Conservation (phyloP, 2,329 filamentous ascomycete species). For the Daldinia eschscholtzii region DNA sequence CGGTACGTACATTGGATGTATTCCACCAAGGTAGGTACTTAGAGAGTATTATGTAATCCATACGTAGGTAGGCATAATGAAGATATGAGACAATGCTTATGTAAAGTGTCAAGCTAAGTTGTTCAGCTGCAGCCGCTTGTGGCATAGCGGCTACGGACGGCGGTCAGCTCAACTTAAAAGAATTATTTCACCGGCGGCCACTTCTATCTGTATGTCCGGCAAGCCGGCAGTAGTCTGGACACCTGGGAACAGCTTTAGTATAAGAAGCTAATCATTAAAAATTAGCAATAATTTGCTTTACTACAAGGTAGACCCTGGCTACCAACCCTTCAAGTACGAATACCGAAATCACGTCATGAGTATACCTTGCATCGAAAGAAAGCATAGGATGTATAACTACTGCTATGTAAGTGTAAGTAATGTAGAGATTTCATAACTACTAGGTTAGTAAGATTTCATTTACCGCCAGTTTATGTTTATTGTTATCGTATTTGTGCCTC, state of each 20-base stretch:
- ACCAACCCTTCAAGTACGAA: background rate
- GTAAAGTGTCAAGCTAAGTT: background rate
- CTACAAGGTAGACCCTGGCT: background rate
- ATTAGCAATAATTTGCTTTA: slow-evolving; percentile 6
- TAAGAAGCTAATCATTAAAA: background rate
- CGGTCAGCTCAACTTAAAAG: background rate
- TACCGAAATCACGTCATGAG: background rate
- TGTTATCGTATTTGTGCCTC: background rate
- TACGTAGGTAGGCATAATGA: background rate
- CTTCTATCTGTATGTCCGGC: background rate
- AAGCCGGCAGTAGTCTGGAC: background rate
- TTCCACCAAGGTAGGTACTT: too few species aligned
- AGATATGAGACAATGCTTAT: background rate
- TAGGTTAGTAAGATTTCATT: background rate
- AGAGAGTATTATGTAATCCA: slow-evolving; percentile 1
- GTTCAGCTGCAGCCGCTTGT: background rate
- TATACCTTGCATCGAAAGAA: background rate
- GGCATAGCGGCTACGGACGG: background rate
- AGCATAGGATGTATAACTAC: background rate
- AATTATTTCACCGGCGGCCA: background rate
- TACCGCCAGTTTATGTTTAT: slow-evolving; percentile 3
- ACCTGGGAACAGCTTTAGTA: background rate
- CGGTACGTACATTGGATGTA: background rate
- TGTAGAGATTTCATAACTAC: too few species aligned
- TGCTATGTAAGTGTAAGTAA: too few species aligned